Conservation (phyloP, 163 green algal genomes). For the Chlamydomonas reinhardtii region DNA sequence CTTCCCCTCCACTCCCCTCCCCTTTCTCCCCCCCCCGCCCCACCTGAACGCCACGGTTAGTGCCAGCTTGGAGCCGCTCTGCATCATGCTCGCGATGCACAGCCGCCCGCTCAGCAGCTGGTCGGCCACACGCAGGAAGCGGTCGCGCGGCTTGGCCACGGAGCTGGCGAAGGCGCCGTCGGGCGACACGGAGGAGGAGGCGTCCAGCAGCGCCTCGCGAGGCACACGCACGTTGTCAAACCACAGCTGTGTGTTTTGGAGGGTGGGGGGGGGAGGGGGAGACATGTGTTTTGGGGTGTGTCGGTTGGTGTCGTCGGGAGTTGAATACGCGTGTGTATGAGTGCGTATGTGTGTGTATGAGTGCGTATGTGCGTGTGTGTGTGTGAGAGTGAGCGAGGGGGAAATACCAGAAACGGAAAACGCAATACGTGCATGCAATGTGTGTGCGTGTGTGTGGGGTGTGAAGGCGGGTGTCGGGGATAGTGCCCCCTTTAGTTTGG, state of each 20-base stretch:
- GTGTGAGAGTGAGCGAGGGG: too few species aligned
- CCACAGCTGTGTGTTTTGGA: constrained; percentile 73
- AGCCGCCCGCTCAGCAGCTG: constrained; percentile 91
- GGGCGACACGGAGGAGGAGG: constrained; percentile 74
- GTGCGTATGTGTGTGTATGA: too few species aligned
- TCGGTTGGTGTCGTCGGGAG: too few species aligned
- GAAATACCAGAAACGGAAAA: too few species aligned
- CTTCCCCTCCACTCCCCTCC: neutral
- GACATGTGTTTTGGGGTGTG: neutral
- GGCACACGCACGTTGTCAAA: constrained; percentile 91
- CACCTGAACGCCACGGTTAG: constrained; percentile 85
- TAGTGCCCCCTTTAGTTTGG: too few species aligned
- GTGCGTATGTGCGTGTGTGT: too few species aligned
- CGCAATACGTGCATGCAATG: too few species aligned
- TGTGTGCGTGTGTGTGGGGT: too few species aligned
- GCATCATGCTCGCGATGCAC: constrained; percentile 96
- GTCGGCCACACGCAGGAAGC: constrained; percentile 87
- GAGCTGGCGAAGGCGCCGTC: constrained; percentile 75
- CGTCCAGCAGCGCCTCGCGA: constrained; percentile 85
- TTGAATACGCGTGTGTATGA: too few species aligned
- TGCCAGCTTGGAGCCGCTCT: constrained; percentile 83
- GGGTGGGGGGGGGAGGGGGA: neutral
- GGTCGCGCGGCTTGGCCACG: constrained; percentile 77
- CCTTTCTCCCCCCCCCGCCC: neutral
- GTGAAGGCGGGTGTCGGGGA: too few species aligned